Evolutionary conservation across 768 basidiomycete genomes (phyloP).

Genomic region (Rhodotorula sphaerocarpa): DNA sequence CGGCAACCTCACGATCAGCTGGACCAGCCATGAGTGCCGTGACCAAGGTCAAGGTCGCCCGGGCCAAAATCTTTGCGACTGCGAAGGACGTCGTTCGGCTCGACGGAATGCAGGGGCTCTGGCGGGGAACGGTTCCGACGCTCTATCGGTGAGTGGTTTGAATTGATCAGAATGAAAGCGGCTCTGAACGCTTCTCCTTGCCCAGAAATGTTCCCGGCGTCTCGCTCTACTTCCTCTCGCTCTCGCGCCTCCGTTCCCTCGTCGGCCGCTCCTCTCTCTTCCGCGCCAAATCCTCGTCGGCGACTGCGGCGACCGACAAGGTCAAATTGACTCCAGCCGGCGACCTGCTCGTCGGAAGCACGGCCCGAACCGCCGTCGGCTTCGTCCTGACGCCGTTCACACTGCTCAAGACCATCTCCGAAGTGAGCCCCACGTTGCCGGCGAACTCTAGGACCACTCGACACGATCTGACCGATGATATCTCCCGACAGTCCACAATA

Average conservation of each 20-base stretch:
- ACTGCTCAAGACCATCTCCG: constrained; percentile 46
- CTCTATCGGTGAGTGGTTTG: constrained; percentile 33
- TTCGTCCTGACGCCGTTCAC: constrained; percentile 47
- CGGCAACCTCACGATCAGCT: no score
- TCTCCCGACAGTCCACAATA: not conserved
- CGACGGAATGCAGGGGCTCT: constrained; percentile 23
- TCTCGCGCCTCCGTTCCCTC: constrained; percentile 42
- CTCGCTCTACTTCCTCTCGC: constrained; percentile 46
- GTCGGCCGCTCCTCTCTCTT: constrained; percentile 43
- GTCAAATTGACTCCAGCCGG: constrained; percentile 43
- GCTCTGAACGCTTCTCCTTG: no score
- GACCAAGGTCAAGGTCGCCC: not conserved
- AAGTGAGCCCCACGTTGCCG: no score
- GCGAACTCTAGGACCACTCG: not conserved
- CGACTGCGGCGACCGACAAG: constrained; percentile 33
- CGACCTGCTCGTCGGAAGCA: constrained; percentile 45
- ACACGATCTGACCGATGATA: not conserved
- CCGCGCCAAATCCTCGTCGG: constrained; percentile 3
- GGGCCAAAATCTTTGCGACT: constrained; percentile 18
- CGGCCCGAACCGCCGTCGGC: constrained; percentile 45
- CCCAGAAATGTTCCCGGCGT: constrained; percentile 48
- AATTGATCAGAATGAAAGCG: no score
- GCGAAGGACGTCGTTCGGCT: constrained; percentile 11
- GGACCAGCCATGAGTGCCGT: not conserved
- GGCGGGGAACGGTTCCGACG: constrained; percentile 33